These are phyloP conservation scores for Candida orba DNA, from an alignment of 805 yeast species.

Conservation along the genomic window DNA sequence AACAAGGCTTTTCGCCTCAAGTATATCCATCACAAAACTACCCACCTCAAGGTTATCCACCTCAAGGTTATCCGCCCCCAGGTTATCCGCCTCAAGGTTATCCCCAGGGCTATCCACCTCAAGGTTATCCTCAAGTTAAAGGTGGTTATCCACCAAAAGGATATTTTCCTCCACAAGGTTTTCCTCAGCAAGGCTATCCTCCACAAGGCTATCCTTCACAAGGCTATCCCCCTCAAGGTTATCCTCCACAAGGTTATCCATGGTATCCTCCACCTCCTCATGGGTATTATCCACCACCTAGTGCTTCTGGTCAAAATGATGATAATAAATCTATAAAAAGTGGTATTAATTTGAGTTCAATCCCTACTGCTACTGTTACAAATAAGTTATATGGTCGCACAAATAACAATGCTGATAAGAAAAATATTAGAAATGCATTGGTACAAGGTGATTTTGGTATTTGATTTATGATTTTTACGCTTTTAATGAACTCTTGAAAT, in stretches of 20 bases:
- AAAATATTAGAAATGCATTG: conserved; percentile 54
- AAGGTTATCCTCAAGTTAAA: conserved; percentile 7
- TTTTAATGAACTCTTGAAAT: not conserved
- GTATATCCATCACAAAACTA: conserved; percentile 6
- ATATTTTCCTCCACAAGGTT: conserved; percentile 10
- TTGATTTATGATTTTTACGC: conserved; percentile 16
- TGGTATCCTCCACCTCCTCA: conserved; percentile 11
- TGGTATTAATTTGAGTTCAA: conserved; percentile 36
- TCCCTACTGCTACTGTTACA: conserved; percentile 40
- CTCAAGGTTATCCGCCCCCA: conserved; percentile 21
- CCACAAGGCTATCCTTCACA: not conserved
- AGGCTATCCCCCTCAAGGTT: not conserved
- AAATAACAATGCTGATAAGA: conserved; percentile 36
- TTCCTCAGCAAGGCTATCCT: conserved; percentile 5
- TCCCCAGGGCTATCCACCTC: conserved; percentile 5
- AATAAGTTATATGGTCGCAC: conserved; percentile 40
- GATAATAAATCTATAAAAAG: conserved; percentile 23
- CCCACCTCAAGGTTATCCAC: conserved; percentile 4
- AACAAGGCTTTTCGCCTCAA: conserved; percentile 9
- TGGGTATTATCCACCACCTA: conserved; percentile 13
- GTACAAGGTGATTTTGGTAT: conserved; percentile 66
- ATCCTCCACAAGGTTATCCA: conserved; percentile 14
- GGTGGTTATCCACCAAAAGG: conserved; percentile 5
- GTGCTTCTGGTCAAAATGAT: conserved; percentile 7
- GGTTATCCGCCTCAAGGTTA: conserved; percentile 11